A percentile compares a stretch with the other conserved stretches of the same genome.
Conservation (phyloP, 2,329 filamentous ascomycete species). For the Trichoderma gracile region DNA sequence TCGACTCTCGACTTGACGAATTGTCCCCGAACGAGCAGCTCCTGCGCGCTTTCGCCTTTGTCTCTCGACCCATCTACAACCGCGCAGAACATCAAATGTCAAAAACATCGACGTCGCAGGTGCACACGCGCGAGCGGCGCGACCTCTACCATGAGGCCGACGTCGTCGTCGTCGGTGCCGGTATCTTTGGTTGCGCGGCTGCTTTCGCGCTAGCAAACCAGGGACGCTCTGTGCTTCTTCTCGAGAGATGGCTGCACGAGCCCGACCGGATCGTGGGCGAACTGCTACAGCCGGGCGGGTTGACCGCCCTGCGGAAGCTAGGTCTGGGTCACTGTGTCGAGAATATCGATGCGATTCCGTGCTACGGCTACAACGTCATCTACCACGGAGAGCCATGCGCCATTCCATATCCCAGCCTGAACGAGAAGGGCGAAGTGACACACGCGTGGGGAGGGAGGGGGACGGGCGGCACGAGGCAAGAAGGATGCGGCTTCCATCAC, state of each 20-base stretch:
- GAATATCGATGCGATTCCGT: slow-evolving; percentile 80
- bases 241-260: slow-evolving; percentile 87
- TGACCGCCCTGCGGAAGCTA: slow-evolving; percentile 75
- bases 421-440: slow-evolving; percentile 47
- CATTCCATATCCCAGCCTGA: slow-evolving; percentile 75
- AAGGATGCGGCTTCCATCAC: slow-evolving; percentile 87
- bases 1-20: background rate
- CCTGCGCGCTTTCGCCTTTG: too few species aligned
- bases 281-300: slow-evolving; percentile 88
- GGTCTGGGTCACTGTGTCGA: slow-evolving; percentile 82
- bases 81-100: slow-evolving; percentile 1
- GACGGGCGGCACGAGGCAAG: slow-evolving; percentile 48
- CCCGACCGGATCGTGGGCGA: slow-evolving; percentile 96
- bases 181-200: slow-evolving; percentile 83
- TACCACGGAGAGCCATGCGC: slow-evolving; percentile 72
- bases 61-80: background rate
- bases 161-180: slow-evolving; percentile 88
- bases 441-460: slow-evolving; percentile 40
- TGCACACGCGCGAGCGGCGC: slow-evolving; percentile 45
- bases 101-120: slow-evolving; percentile 24
- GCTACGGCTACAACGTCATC: slow-evolving; percentile 83
- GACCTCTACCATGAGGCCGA: slow-evolving; percentile 67
- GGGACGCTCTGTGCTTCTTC: slow-evolving; percentile 83
- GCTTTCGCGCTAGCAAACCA: slow-evolving; percentile 85
- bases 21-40: background rate